Conservation (phyloP, 208 protist species). For the Acanthamoeba sp. region DNA sequence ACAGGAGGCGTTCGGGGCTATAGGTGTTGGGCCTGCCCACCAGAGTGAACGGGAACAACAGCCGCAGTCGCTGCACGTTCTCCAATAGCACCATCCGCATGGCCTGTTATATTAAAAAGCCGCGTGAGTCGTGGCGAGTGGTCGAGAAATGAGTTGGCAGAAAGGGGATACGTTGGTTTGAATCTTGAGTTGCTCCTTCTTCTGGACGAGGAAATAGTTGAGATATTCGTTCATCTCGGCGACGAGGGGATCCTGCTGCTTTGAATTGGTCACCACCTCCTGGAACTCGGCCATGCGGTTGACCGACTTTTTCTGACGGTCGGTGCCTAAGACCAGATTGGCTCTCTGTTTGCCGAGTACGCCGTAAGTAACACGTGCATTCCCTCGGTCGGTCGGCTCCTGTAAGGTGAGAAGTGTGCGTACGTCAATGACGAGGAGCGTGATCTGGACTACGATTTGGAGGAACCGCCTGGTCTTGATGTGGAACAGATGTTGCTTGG, state of each 20-base stretch:
- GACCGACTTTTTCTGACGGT: slow-evolving; percentile 62
- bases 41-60: slow-evolving; percentile 31
- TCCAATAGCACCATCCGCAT: slow-evolving; percentile 61
- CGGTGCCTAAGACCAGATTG: slow-evolving; percentile 50
- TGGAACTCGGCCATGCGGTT: slow-evolving; percentile 55
- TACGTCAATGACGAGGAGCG: slow-evolving; percentile 63
- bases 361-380: background rate
- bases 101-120: background rate
- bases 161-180: slow-evolving; percentile 55
- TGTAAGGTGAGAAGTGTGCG: background rate
- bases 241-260: slow-evolving; percentile 36
- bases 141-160: background rate
- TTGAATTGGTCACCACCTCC: slow-evolving; percentile 17
- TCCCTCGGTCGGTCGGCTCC: too few species aligned
- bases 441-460: slow-evolving; percentile 16
- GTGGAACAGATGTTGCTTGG: slow-evolving; percentile 39
- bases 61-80: slow-evolving; percentile 21
- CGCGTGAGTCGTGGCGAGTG: background rate
- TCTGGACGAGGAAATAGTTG: slow-evolving; percentile 31
- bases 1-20: slow-evolving; percentile 18
- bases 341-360: background rate
- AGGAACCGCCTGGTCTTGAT: slow-evolving; percentile 61
- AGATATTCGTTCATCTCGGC: slow-evolving; percentile 32
- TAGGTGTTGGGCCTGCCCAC: background rate
- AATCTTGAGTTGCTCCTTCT: slow-evolving; percentile 60